A percentile compares a stretch with the other conserved stretches of the same genome.
Evolutionary conservation across 768 basidiomycete genomes (phyloP).

Genomic region (Lyophyllum decastes): DNA sequence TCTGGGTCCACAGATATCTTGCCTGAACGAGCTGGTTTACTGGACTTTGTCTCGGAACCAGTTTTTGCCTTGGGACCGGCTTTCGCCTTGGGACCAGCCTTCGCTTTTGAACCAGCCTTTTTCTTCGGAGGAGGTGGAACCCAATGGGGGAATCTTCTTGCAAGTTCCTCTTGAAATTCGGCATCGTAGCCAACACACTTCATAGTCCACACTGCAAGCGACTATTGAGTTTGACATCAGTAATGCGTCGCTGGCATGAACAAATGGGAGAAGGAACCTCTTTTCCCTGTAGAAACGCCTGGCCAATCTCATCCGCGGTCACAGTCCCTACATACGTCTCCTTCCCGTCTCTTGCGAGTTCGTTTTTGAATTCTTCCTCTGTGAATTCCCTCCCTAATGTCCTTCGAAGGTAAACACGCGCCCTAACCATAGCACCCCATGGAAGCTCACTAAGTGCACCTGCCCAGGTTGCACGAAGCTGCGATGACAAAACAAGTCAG

Average conservation of each 20-base stretch:
- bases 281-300: slow-evolving; percentile 28
- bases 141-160: slow-evolving; percentile 14
- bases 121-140: not conserved
- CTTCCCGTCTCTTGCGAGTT: not conserved
- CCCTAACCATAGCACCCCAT: slow-evolving; percentile 27
- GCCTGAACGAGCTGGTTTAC: not conserved
- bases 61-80: too few species aligned
- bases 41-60: not conserved
- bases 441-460: slow-evolving; percentile 21
- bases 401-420: slow-evolving; percentile 29
- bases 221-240: slow-evolving; percentile 14
- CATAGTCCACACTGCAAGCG: slow-evolving; percentile 36
- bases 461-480: slow-evolving; percentile 24
- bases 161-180: slow-evolving; percentile 33
- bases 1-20: not conserved
- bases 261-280: slow-evolving; percentile 23
- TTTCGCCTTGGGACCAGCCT: too few species aligned
- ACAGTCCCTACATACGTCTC: slow-evolving; percentile 10
- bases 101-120: too few species aligned
- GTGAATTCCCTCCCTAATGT: slow-evolving; percentile 25
- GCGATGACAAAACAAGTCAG: not conserved
- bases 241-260: too few species aligned
- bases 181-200: slow-evolving; percentile 42
- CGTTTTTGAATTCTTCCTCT: slow-evolving; percentile 20
- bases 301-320: slow-evolving; percentile 25